Percentiles rank a stretch among this genome's conserved stretches.
These are phyloP conservation scores for Candida sithepensis DNA, from an alignment of 805 yeast genomes.

Conservation along the genomic window DNA sequence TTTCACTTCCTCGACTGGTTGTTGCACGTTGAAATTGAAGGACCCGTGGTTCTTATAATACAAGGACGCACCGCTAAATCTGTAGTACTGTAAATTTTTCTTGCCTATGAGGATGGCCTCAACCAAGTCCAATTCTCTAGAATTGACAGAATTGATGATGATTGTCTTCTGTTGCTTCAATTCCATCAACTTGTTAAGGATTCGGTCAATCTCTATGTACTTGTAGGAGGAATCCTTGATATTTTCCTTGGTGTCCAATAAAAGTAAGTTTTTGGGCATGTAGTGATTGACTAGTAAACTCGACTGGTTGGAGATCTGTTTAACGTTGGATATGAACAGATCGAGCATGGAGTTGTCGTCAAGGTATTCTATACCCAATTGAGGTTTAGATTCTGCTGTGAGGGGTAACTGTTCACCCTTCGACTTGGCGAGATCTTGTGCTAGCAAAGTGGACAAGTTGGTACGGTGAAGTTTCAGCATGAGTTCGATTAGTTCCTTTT, in stretches of 20 bases:
- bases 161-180: conserved; percentile 25
- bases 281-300: conserved; percentile 72
- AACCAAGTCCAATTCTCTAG: conserved; percentile 70
- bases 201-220: conserved; percentile 48
- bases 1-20: conserved; percentile 8
- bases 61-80: conserved; percentile 64
- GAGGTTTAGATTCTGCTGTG: neutral
- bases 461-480: conserved; percentile 39
- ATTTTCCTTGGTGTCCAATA: conserved; percentile 61
- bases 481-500: conserved; percentile 41
- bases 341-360: conserved; percentile 34
- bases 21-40: conserved; percentile 25
- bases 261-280: conserved; percentile 63
- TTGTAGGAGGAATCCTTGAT: conserved; percentile 56
- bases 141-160: conserved; percentile 52
- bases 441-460: conserved; percentile 16
- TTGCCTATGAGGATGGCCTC: conserved; percentile 81
- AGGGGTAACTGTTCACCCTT: neutral
- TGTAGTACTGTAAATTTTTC: conserved; percentile 49
- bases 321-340: conserved; percentile 42
- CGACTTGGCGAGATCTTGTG: neutral
- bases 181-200: conserved; percentile 37
- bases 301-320: conserved; percentile 60
- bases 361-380: conserved; percentile 11
- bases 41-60: conserved; percentile 33